Base-by-base conservation (phyloP, 2,329 filamentous ascomycete species). In the Tolypocladium inflatum region DNA sequence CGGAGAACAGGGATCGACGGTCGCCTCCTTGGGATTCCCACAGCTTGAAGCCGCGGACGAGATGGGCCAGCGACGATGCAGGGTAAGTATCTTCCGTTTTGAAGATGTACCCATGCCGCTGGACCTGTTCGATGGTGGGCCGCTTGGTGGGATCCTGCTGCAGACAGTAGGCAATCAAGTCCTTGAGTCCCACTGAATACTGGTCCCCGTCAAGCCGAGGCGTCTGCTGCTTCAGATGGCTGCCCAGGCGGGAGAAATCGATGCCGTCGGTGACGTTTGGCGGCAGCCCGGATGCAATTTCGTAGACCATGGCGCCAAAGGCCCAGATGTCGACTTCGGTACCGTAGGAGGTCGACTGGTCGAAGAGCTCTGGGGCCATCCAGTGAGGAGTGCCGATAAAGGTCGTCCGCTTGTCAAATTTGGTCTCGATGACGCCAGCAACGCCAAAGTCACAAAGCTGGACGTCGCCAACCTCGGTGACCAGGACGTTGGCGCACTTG, bases 391-490 rank as follows among this genome's bases (percentile, higher is more conserved):
- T 94, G 26, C 90, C 90, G 58, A 93, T 88, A 54, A 93, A 87
- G 1, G 90, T 93, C 4, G 87, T 87, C 56, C 89, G 79, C 73
- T 94, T 94, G 65, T 89, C 86, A 57, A 86, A 80, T 63, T 89
- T 87, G 48, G 80, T 87, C 68, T 92, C 88, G 58, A 92, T 82
- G 53, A 90, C 83, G 51, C 88, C 89, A 37, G 90, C 88, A 54
- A 94, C 89, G 62, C 90, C 90, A 70, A 94, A 94, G 68, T 94
- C 90, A 68, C 89, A 91, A 39, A 94, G 80, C 70, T 94, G 90
- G 9, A 94, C 87, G 35, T 83, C 77, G 33, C 90, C 90, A 41
- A 84, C 80, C 71, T 93, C 89, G 7, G 86, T 89, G 61, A 94
- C 84, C 57, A 93, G 79, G 38, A 94, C 86, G 66, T 94, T 94